A percentile compares a stretch with the other conserved stretches of the same genome.
Conservation (phyloP, 352 stramenopile genomes). For the Phytophthora constricta region DNA sequence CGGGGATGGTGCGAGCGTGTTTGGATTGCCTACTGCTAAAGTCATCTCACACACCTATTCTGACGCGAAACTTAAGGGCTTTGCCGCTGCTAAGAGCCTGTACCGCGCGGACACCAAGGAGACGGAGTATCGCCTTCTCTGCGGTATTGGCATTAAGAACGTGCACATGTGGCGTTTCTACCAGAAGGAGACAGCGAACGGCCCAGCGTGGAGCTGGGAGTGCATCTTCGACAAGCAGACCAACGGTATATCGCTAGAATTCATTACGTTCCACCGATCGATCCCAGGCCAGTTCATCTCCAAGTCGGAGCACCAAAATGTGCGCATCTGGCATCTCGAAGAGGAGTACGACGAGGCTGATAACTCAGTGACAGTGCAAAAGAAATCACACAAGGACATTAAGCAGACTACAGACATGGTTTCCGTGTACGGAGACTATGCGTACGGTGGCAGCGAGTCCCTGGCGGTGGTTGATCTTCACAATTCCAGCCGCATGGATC, state of each 20-base stretch:
- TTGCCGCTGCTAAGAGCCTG: constrained; percentile 78
- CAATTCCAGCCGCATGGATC: constrained; percentile 62
- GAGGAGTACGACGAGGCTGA: constrained; percentile 50
- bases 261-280: constrained; percentile 71
- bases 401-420: constrained; percentile 76
- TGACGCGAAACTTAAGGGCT: constrained; percentile 86
- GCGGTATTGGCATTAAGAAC: constrained; percentile 88
- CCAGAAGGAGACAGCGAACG: constrained; percentile 36
- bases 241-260: constrained; percentile 87
- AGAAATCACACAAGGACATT: constrained; percentile 78
- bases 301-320: constrained; percentile 88
- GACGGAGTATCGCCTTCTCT: constrained; percentile 82
- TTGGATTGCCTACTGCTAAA: constrained; percentile 56
- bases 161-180: constrained; percentile 88
- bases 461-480: constrained; percentile 74
- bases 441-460: constrained; percentile 73
- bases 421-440: constrained; percentile 73
- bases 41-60: constrained; percentile 75
- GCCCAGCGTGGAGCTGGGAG: constrained; percentile 69
- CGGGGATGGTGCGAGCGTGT: constrained; percentile 27
- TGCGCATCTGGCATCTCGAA: constrained; percentile 84
- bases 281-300: constrained; percentile 71
- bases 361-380: constrained; percentile 50
- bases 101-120: constrained; percentile 44
- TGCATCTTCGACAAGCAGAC: constrained; percentile 89